Evolutionary conservation across 768 basidiomycete species (phyloP), one percentile per base, ranked within the genome.

Genomic region (Tulasnella calospora): DNA sequence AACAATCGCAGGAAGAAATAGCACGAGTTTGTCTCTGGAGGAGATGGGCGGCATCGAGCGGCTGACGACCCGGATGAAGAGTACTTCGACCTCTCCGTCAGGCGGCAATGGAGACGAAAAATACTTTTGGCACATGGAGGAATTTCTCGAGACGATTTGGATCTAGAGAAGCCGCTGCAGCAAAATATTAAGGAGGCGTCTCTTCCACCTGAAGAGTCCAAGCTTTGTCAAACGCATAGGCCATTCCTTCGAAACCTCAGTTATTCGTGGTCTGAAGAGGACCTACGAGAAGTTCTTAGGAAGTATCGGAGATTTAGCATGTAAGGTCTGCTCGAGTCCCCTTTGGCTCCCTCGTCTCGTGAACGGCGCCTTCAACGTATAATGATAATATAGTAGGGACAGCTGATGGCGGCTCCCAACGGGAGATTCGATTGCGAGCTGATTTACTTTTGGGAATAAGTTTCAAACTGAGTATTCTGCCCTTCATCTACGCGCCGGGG

Each of bases 241-340:
- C 86, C 99, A 2, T 99, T 99, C 82, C 85, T 99, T 7, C 94
- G 98, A n/a, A 99, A 99, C 82, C 84, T 99, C n/a, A 88, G 95
- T 0, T 99, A 95, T 82, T 89, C 91, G 0, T 94, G 93, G 78
- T 91, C 92, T 9, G 89, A 92, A 23, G 84, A 86, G 2, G 95
- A 98, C 73, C 84, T 99, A 0, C 82, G 83, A 2, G 86, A 88
- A 17, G 86, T 91, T 2, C 95, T 96, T 83, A 83, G 84, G 3
- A 86, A 88, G 0, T 94, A 89, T 82, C 96, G 96, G 86, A 89
- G 69, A 83, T 98, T 44, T 87, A 88, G 57, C 92, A 96, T 92
- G 95, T 94, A 79, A 87, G 89, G n/a, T n/a, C n/a, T n/a, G n/a
- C n/a, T n/a, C n/a, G n/a, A n/a, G n/a, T n/a, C n/a, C n/a, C n/a